Percentiles rank a stretch among this genome's conserved stretches.
Conservation (phyloP, 2,329 filamentous ascomycete species). For the Neophaeococcomyces aloes region DNA sequence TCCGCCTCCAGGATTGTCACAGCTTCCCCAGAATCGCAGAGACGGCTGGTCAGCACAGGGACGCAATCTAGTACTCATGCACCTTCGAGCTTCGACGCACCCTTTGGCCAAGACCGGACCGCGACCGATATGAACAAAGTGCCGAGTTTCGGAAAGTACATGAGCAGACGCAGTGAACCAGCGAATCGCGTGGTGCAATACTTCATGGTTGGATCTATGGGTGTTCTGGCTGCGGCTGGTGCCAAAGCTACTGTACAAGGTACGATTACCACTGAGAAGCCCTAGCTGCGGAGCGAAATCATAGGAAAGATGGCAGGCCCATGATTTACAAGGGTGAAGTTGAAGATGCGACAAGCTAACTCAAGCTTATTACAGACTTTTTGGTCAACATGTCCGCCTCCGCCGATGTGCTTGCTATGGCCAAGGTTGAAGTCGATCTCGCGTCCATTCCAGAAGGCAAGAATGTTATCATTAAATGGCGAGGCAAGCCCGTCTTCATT, state of each 20-base stretch:
- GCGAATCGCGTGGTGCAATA: constrained; percentile 86
- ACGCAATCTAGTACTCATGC: constrained; percentile 24
- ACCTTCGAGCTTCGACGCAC: constrained; percentile 40
- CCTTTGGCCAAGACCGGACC: constrained; percentile 40
- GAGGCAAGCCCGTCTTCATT: constrained; percentile 99
- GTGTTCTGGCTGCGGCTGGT: constrained; percentile 79
- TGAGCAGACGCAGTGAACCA: constrained; percentile 55
- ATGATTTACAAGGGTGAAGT: too few species aligned
- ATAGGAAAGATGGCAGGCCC: background rate
- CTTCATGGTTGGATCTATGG: constrained; percentile 97
- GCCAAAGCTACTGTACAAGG: constrained; percentile 98
- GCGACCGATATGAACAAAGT: constrained; percentile 54
- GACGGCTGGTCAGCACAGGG: constrained; percentile 30
- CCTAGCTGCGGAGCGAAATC: background rate
- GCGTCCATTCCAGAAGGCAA: constrained; percentile 92
- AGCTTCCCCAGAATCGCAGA: constrained; percentile 23
- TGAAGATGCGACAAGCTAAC: background rate
- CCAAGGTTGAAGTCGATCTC: constrained; percentile 97
- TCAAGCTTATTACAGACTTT: constrained; percentile 62
- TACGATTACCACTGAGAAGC: constrained; percentile 39
- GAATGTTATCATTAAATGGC: constrained; percentile 99
- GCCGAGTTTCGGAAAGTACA: constrained; percentile 83
- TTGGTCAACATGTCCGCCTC: constrained; percentile 99
- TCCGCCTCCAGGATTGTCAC: constrained; percentile 31
- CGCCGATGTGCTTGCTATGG: constrained; percentile 95